These are phyloP conservation scores for Colletotrichum gigasporum DNA, from an alignment of 2,329 filamentous ascomycete species.

Conservation along the genomic window DNA sequence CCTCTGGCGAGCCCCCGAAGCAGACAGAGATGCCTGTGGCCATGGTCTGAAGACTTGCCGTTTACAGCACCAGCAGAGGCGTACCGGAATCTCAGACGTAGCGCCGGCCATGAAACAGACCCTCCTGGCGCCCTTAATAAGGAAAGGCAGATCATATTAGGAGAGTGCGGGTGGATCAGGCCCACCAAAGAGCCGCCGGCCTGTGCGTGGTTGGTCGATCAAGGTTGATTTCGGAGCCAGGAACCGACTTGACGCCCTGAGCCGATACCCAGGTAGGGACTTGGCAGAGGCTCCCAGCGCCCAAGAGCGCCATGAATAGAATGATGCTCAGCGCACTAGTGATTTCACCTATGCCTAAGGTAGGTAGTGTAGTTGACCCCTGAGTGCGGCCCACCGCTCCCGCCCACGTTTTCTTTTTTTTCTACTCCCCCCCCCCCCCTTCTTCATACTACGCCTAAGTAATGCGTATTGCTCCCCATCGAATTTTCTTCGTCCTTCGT, in stretches of 20 bases:
- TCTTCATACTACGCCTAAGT: too few relatives aligned
- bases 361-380: too few relatives aligned
- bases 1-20: not conserved
- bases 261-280: too few relatives aligned
- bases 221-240: not conserved
- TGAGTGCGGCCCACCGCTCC: too few relatives aligned
- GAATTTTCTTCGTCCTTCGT: conserved; percentile 4
- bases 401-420: too few relatives aligned
- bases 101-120: conserved; percentile 23
- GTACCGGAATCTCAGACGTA: conserved; percentile 28
- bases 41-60: conserved; percentile 14
- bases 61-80: not conserved
- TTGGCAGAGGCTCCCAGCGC: too few relatives aligned
- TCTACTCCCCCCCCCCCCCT: too few relatives aligned
- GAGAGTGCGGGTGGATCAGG: not conserved
- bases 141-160: conserved; percentile 27
- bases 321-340: too few relatives aligned
- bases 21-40: not conserved
- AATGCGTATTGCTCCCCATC: conserved; percentile 16
- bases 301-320: too few relatives aligned
- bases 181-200: conserved; percentile 15
- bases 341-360: too few relatives aligned
- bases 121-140: conserved; percentile 27
- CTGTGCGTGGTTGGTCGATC: not conserved
- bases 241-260: too few relatives aligned